Conservation (phyloP, 1,284 basidiomycete species). For the Mycosarcoma maydis region DNA sequence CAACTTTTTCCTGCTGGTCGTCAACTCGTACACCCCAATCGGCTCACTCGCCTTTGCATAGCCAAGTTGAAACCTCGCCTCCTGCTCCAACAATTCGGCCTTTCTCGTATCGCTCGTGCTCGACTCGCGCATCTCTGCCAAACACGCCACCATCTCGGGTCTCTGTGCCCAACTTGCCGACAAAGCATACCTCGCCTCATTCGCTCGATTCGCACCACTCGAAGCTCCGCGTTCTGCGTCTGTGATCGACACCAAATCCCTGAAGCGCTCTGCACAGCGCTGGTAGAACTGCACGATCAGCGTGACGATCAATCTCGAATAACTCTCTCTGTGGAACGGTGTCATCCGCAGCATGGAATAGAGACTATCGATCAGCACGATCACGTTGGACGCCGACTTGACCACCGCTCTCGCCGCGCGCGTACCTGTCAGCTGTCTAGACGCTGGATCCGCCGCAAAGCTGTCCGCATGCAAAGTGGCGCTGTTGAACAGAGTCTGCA, state of each 20-base stretch:
- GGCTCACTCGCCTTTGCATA: conserved; percentile 19
- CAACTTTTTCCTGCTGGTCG: conserved; percentile 79
- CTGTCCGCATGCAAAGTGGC: conserved; percentile 72
- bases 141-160: conserved; percentile 78
- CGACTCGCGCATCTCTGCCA: conserved; percentile 73
- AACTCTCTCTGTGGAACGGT: conserved; percentile 88
- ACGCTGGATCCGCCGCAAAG: conserved; percentile 69
- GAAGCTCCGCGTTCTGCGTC: no score
- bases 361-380: conserved; percentile 89
- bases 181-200: conserved; percentile 14
- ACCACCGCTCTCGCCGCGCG: conserved; percentile 75
- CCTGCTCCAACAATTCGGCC: conserved; percentile 41
- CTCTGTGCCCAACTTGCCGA: conserved; percentile 65
- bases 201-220: no score
- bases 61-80: conserved; percentile 40
- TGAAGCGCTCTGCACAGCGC: conserved; percentile 86
- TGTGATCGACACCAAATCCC: conserved; percentile 73
- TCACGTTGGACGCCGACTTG: conserved; percentile 85
- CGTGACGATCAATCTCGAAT: conserved; percentile 91
- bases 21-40: conserved; percentile 71
- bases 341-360: conserved; percentile 90
- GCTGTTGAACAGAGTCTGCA: conserved; percentile 67
- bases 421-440: conserved; percentile 6
- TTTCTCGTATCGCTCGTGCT: conserved; percentile 4
- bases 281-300: conserved; percentile 97